Conservation (phyloP, 2,329 filamentous ascomycete genomes). For the Pseudogymnoascus sp. region DNA sequence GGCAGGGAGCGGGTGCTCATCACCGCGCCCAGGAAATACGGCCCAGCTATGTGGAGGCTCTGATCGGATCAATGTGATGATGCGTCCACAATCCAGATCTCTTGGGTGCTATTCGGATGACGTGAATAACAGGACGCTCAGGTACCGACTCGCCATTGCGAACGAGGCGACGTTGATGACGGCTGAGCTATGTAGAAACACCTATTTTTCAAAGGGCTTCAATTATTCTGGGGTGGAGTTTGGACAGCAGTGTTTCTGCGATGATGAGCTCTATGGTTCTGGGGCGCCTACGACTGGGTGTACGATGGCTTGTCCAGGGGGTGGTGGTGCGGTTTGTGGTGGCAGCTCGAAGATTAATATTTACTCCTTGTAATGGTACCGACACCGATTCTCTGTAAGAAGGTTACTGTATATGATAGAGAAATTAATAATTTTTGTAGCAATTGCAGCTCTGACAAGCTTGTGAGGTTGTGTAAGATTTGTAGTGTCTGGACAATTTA, state of each 20-base stretch:
- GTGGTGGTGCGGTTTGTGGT: not conserved
- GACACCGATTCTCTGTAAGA: not conserved
- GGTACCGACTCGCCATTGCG: not conserved
- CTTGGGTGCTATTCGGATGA: conserved; percentile 2
- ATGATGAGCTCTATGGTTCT: not conserved
- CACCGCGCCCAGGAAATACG: not conserved
- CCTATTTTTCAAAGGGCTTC: not conserved
- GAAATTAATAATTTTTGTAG: not conserved
- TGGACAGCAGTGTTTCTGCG: not conserved
- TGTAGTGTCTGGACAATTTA: not conserved
- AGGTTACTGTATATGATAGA: not conserved
- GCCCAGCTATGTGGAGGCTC: not conserved
- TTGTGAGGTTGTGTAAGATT: not conserved
- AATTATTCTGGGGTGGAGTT: not conserved
- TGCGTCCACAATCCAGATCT: not conserved
- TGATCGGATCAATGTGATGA: conserved; percentile 2
- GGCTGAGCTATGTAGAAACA: not conserved
- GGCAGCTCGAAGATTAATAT: conserved; percentile 2
- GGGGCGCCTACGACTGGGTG: not conserved
- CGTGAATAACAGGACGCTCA: not conserved
- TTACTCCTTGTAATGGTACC: not conserved
- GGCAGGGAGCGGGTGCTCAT: not conserved
- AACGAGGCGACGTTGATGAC: conserved; percentile 13
- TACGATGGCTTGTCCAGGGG: not conserved
- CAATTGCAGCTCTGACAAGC: not conserved